A percentile compares a stretch with the other conserved stretches of the same genome.
Evolutionary conservation across 1,139 yeast genomes (phyloP).

Genomic region (Diutina neorugosa): DNA sequence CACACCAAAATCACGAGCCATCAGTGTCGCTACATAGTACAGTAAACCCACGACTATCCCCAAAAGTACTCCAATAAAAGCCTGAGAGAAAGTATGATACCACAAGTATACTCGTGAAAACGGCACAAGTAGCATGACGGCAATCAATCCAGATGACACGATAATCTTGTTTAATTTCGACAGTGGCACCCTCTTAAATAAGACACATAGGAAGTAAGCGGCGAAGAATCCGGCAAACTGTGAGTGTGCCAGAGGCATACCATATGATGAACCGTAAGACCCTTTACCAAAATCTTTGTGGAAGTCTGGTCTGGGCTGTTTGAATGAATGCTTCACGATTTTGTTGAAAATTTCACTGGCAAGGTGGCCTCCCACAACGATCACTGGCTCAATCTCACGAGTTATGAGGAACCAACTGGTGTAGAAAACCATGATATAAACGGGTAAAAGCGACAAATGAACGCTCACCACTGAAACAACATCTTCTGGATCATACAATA

Average conservation of each 20-base stretch:
- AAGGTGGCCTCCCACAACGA: slow-evolving; percentile 80
- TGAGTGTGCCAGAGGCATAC: slow-evolving; percentile 96
- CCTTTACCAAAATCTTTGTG: slow-evolving; percentile 38
- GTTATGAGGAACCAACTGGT: slow-evolving; percentile 74
- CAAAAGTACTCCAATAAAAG: slow-evolving; percentile 53
- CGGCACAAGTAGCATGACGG: slow-evolving; percentile 30
- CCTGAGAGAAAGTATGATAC: slow-evolving; percentile 70
- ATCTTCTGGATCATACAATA: slow-evolving; percentile 64
- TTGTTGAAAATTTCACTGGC: slow-evolving; percentile 65
- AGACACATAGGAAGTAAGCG: slow-evolving; percentile 42
- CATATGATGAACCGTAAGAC: slow-evolving; percentile 49
- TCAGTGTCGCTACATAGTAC: slow-evolving; percentile 42
- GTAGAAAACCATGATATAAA: slow-evolving; percentile 66
- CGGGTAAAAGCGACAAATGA: slow-evolving; percentile 72
- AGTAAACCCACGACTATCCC: slow-evolving; percentile 49
- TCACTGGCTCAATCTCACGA: slow-evolving; percentile 75
- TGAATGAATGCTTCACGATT: slow-evolving; percentile 47
- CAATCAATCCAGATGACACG: slow-evolving; percentile 14
- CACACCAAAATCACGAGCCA: slow-evolving; percentile 47
- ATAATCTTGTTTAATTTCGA: slow-evolving; percentile 11
- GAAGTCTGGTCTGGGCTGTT: slow-evolving; percentile 65
- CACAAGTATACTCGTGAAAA: slow-evolving; percentile 66
- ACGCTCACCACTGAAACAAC: slow-evolving; percentile 51
- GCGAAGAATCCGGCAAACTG: slow-evolving; percentile 89
- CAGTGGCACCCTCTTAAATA: slow-evolving; percentile 17